Conservation (phyloP, 306 rosid species). For the Canavalia gladiata region DNA sequence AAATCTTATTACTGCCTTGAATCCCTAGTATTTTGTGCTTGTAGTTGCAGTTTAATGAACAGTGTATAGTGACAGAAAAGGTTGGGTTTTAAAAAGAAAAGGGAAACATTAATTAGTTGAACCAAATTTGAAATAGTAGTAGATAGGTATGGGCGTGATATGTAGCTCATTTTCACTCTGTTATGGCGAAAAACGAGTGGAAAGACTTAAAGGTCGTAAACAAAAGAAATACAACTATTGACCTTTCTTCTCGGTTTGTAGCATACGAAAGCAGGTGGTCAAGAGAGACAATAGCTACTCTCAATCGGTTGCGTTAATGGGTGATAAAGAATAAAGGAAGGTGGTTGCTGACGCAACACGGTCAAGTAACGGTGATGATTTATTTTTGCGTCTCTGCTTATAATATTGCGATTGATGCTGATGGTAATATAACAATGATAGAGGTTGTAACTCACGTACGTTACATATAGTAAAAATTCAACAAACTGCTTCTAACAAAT, state of each 20-base stretch:
- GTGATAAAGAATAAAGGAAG: constrained; percentile 45
- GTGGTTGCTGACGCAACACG: constrained; percentile 40
- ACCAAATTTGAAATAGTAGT: background rate
- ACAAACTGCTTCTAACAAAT: constrained; percentile 6
- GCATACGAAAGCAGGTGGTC: constrained; percentile 40
- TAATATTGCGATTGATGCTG: constrained; percentile 45
- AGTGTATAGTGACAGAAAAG: constrained; percentile 7
- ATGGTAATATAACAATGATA: constrained; percentile 46
- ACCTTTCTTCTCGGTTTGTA: constrained; percentile 3
- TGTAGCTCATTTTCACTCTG: constrained; percentile 25
- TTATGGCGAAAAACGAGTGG: constrained; percentile 30
- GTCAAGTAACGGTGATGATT: constrained; percentile 52
- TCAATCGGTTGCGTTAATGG: constrained; percentile 10
- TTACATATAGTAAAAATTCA: constrained; percentile 16
- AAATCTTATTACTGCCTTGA: background rate
- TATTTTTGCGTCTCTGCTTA: constrained; percentile 33
- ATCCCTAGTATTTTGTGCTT: background rate
- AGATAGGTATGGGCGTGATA: background rate
- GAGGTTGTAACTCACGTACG: constrained; percentile 25
- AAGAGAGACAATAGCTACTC: constrained; percentile 36
- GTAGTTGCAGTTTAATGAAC: background rate
- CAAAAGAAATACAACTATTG: constrained; percentile 23
- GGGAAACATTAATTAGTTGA: background rate
- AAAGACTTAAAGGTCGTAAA: background rate
- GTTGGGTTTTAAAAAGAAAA: background rate